Conservation (phyloP, 2,329 filamentous ascomycete species). For the Alternaria ethzedia region DNA sequence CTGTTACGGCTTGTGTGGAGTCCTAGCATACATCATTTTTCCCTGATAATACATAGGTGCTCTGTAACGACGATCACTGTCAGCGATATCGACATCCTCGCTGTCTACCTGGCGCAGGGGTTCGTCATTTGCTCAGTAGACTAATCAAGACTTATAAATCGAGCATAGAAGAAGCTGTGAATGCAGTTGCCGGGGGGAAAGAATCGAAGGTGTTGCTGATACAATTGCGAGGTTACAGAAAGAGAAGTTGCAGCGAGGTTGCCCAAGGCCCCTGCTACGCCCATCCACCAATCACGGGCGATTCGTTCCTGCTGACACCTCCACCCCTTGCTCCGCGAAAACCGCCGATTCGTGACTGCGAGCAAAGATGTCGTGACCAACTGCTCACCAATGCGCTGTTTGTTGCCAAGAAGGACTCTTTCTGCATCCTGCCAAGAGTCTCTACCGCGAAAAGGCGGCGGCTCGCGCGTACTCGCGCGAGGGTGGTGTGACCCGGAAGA, state of each 20-base stretch:
- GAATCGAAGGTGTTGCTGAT: too few relatives aligned
- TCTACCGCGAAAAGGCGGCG: constrained; percentile 8
- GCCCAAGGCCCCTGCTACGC: neutral
- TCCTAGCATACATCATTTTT: neutral
- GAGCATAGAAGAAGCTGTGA: too few relatives aligned
- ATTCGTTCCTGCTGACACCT: neutral
- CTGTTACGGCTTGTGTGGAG: too few relatives aligned
- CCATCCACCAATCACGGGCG: neutral
- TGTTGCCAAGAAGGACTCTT: neutral
- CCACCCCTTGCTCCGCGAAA: constrained; percentile 10
- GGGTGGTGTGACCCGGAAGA: constrained; percentile 29
- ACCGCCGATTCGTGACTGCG: constrained; percentile 10
- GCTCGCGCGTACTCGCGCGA: constrained; percentile 19
- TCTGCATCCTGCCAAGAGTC: neutral
- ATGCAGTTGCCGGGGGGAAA: too few relatives aligned
- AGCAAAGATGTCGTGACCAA: constrained; percentile 27
- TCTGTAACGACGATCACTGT: neutral
- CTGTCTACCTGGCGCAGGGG: too few relatives aligned
- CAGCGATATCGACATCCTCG: neutral
- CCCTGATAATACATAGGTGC: neutral
- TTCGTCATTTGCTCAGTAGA: too few relatives aligned
- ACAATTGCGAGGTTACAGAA: too few relatives aligned
- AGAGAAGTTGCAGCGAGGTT: neutral
- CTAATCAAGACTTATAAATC: too few relatives aligned
- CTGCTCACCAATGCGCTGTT: constrained; percentile 11